Percentiles rank a stretch among this genome's conserved stretches.
phyloP scores from a whole-genome alignment of 139 green algal species.

The Spirogloea muscicola region DNA sequence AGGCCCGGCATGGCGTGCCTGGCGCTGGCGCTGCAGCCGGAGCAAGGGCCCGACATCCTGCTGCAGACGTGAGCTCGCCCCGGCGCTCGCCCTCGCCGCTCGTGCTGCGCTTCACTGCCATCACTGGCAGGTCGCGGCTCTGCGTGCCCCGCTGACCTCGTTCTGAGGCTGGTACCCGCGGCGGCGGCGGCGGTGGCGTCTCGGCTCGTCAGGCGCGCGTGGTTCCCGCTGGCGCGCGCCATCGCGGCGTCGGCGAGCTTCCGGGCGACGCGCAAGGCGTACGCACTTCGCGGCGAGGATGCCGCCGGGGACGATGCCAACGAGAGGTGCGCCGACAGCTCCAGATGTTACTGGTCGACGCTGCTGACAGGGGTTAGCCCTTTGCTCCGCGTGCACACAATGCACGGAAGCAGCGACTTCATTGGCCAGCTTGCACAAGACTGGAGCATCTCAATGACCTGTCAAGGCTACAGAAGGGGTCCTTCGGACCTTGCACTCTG shows the following conservation, averaged over 20 bases:
- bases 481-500: not conserved
- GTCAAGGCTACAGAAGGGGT: not conserved
- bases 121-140: too few relatives aligned
- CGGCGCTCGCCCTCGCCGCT: too few relatives aligned
- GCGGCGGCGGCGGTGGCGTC: too few relatives aligned
- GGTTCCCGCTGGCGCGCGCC: slow-evolving; percentile 15
- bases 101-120: too few relatives aligned
- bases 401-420: not conserved
- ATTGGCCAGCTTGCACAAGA: not conserved
- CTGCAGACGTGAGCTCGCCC: slow-evolving; percentile 38
- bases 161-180: too few relatives aligned
- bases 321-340: not conserved
- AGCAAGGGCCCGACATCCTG: slow-evolving; percentile 17
- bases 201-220: slow-evolving; percentile 21
- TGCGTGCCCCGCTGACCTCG: too few relatives aligned
- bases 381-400: not conserved
- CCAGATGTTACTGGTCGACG: not conserved
- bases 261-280: slow-evolving; percentile 9
- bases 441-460: not conserved
- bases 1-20: slow-evolving; percentile 41
- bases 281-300: not conserved
- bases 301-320: not conserved
- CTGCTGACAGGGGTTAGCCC: not conserved
- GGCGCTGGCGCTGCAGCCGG: slow-evolving; percentile 19
- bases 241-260: slow-evolving; percentile 19